These are phyloP conservation scores for Crepidotus variabilis DNA, from an alignment of 768 basidiomycete species.

Conservation along the genomic window DNA sequence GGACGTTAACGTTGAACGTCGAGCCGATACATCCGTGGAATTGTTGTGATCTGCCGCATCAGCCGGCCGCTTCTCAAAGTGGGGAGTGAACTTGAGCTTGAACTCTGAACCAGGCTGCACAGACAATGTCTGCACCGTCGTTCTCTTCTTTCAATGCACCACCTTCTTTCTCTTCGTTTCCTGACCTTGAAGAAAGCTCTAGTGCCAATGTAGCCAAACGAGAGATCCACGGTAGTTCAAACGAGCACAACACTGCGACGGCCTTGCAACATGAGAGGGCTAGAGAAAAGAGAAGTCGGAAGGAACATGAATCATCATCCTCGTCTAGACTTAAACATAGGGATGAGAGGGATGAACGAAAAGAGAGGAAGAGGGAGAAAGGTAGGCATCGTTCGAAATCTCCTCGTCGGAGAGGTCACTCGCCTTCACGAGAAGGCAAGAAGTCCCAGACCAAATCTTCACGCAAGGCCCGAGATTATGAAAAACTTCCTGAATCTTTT, in stretches of 20 bases:
- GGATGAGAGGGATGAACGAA: background rate
- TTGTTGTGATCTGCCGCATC: too few species aligned
- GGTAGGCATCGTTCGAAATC: background rate
- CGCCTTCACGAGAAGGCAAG: conserved; percentile 19
- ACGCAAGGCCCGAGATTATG: conserved; percentile 24
- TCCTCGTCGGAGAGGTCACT: background rate
- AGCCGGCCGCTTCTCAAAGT: too few species aligned
- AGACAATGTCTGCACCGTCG: conserved; percentile 49
- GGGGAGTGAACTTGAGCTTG: too few species aligned
- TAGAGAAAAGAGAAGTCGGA: conserved; percentile 20
- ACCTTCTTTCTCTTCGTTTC: conserved; percentile 68
- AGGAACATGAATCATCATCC: too few species aligned
- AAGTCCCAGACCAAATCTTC: conserved; percentile 22
- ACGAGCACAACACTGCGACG: conserved; percentile 9
- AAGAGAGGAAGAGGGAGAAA: background rate
- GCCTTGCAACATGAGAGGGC: conserved; percentile 20
- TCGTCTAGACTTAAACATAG: conserved; percentile 14
- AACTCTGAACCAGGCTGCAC: conserved; percentile 1
- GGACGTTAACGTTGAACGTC: too few species aligned
- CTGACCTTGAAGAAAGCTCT: conserved; percentile 39
- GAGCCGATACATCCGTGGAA: too few species aligned
- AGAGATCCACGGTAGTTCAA: conserved; percentile 8
- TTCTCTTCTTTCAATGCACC: conserved; percentile 51
- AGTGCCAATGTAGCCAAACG: conserved; percentile 15
- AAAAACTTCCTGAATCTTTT: conserved; percentile 14